Base-by-base conservation (phyloP, 768 basidiomycete genomes). In the Auricularia cornea region DNA sequence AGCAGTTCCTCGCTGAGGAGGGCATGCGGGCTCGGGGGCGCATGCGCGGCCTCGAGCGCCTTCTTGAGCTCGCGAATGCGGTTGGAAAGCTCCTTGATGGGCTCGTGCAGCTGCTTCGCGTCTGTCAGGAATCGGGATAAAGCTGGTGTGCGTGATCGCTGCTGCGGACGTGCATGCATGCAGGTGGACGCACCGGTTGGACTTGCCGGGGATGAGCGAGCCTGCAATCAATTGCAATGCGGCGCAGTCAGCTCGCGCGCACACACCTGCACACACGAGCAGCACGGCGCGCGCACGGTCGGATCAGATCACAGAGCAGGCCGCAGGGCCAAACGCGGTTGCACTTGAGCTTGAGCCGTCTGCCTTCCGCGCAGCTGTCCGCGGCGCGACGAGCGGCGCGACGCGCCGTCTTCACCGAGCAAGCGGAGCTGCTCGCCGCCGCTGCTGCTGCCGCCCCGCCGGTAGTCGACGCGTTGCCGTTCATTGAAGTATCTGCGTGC, bases 21-120 rank as follows among this genome's bases (percentile, higher is more conserved):
- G 2, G 86, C 85, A 64, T 92, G 90, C 11, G 72, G 75, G 6
- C 89, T 87, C 16, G 74, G 64, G 1, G 89, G 83, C 20, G 78
- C 72, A 67, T 92, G 88, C 0, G 86, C 81, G 1, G 76, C 69
- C 30, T 87, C 81, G 30, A 92, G 74, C 10, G 76, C 84, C 67
- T 92, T 90, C 69, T 92, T 90, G 26, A 92, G 80, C 60, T 90
- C 85, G 32, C 81, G 82, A 62, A 85, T 83, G n/a, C 86, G 83
- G 4, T 75, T 70, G 52, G 78, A 74, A 54, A 88, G 76, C 0
- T 72, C 68, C 41, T 85, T 86, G 5, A 89, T 84, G 66, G 81
- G 81, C 59, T 83, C 82, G 71, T 90, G 87, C 8, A 90, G 77
- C 63, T 90, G 86, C 66, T 85, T 84, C 1, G 87, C 89, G 67